Evolutionary conservation across 768 basidiomycete species (phyloP).

Genomic region (Panus rudis): DNA sequence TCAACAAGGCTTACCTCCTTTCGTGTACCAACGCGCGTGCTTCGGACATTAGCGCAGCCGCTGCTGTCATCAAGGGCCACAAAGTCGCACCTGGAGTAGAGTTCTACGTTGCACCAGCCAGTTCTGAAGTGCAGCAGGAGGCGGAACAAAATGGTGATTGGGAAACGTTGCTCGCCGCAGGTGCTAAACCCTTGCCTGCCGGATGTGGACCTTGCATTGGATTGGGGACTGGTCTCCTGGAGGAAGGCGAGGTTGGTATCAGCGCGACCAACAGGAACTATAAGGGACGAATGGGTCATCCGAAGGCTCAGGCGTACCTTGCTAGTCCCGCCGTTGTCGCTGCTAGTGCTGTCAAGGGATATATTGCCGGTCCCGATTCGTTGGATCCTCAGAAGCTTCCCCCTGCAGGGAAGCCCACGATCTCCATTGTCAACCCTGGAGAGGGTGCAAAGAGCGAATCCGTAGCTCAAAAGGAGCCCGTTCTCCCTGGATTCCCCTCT

Average conservation of each 20-base stretch:
- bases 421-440: constrained; percentile 38
- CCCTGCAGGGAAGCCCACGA: constrained; percentile 43
- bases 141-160: constrained; percentile 83
- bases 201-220: constrained; percentile 99
- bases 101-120: constrained; percentile 96
- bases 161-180: constrained; percentile 78
- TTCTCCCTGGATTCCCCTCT: constrained; percentile 78
- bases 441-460: constrained; percentile 24
- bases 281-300: constrained; percentile 97
- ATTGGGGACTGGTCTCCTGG: constrained; percentile 83
- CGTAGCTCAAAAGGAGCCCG: constrained; percentile 43
- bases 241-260: constrained; percentile 94
- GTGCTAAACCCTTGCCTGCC: constrained; percentile 88
- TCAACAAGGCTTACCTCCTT: constrained; percentile 97
- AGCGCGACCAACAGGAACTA: constrained; percentile 99
- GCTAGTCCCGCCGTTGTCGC: constrained; percentile 97
- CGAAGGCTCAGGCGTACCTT: constrained; percentile 91
- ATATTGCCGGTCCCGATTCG: constrained; percentile 77
- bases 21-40: constrained; percentile 97
- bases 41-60: constrained; percentile 90
- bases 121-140: constrained; percentile 86
- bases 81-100: constrained; percentile 85
- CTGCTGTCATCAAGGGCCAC: constrained; percentile 77
- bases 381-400: constrained; percentile 50
- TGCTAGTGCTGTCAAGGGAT: constrained; percentile 88